Percentiles rank a stretch among this genome's conserved stretches.
Conservation (phyloP, 176 grass and related monocot species). For the Themeda triandra region DNA sequence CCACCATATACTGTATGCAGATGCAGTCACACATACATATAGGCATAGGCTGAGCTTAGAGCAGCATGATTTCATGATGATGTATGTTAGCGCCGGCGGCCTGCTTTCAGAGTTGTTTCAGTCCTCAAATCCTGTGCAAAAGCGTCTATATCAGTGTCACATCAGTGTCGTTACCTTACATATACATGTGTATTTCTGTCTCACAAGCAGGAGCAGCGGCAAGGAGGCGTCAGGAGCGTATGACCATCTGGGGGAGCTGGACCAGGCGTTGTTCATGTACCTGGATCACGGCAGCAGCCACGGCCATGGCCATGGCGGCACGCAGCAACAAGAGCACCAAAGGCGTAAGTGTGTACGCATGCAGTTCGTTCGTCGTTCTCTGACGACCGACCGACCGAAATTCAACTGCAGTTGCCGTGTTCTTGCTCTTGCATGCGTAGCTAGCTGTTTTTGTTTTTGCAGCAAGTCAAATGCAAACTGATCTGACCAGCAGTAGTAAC, state of each 20-base stretch:
- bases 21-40: conserved; percentile 2
- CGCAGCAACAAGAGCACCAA: conserved; percentile 40
- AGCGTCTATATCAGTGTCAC: background rate
- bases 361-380: background rate
- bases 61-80: conserved; percentile 51
- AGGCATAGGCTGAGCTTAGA: conserved; percentile 17
- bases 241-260: conserved; percentile 75
- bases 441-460: background rate
- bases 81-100: background rate
- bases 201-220: conserved; percentile 23
- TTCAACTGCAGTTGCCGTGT: background rate
- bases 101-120: background rate
- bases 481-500: background rate
- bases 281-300: conserved; percentile 57
- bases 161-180: background rate
- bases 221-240: conserved; percentile 64
- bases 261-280: conserved; percentile 80
- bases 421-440: background rate
- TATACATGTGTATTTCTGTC: background rate
- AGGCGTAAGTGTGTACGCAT: conserved; percentile 40
- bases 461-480: conserved; percentile 10
- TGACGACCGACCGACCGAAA: background rate
- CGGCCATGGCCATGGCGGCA: conserved; percentile 30
- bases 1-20: conserved; percentile 27
- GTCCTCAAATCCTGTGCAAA: conserved; percentile 40